Conservation (phyloP, 2,329 filamentous ascomycete genomes). For the Aspergillus sp. region DNA sequence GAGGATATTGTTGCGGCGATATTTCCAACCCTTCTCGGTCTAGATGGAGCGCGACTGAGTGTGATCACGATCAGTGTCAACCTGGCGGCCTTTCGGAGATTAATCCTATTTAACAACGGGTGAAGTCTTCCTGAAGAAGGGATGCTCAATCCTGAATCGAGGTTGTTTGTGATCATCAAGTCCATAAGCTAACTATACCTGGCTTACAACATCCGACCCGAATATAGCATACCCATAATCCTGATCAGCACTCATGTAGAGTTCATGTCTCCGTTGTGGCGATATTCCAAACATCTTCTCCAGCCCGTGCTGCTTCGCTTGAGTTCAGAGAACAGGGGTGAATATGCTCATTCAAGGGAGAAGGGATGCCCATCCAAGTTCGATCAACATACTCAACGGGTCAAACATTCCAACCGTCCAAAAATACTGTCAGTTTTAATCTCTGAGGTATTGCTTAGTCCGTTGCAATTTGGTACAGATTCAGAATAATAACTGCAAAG, state of each 20-base stretch:
- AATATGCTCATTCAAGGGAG: slow-evolving; percentile 15
- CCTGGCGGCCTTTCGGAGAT: neutral
- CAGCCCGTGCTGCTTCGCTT: neutral
- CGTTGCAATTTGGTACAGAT: neutral
- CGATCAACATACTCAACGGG: neutral
- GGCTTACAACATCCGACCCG: neutral
- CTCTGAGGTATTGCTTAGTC: too few relatives aligned
- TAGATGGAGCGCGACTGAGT: neutral
- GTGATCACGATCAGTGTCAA: neutral
- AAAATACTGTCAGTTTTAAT: neutral
- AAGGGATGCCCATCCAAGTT: slow-evolving; percentile 1
- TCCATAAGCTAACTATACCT: neutral
- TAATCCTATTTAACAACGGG: neutral
- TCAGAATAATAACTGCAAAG: neutral
- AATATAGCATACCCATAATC: neutral
- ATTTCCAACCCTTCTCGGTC: neutral
- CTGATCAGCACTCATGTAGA: neutral
- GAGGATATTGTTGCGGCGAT: neutral
- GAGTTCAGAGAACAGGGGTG: slow-evolving; percentile 9
- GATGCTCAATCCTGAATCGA: neutral
- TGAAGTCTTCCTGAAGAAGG: neutral
- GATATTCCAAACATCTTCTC: neutral
- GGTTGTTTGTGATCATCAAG: neutral
- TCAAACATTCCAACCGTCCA: slow-evolving; percentile 6
- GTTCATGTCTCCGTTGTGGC: neutral